Evolutionary conservation across 78 protist species (phyloP), one percentile per base, ranked within the genome.

Genomic region (Pelomyxa schiedti): DNA sequence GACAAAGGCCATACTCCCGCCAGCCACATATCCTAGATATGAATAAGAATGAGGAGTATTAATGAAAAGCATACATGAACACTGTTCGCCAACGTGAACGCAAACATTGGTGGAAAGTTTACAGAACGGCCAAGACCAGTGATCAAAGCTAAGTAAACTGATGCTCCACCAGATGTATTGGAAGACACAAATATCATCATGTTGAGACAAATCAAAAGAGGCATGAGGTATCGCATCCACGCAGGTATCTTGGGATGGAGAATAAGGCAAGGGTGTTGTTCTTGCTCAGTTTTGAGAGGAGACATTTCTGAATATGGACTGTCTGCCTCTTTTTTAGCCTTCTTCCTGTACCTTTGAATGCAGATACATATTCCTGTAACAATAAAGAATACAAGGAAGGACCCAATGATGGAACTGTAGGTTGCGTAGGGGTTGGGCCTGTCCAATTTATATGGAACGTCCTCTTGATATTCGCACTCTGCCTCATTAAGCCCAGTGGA

Each of bases 21-120:
- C 32, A 39, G 3, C 88, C 88, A 84, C 82, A 84, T 78, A 70
- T 84, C 84, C 36, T 0, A 53, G 32, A 84, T 65, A 22, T 72
- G 42, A 76, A 75, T 78, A 22, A 38, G 72, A 53, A 84, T 76
- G 26, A 47, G 8, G 9, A 77, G 78, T 30, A n/a, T 8, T 43
- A 84, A 84, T 26, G 69, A 3, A 39, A 69, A 24, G 24, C 2
- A 26, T 3, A 80, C 3, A 8, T 9, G 26, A 16, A 28, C 42
- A 41, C 1, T 2, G 16, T 0, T 1, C 32, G 28, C 72, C 5
- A 36, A 24, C 40, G 58, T 64, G 26, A 38, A 30, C 8, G 4
- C n/a, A 36, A 80, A 3, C 30, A 1, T 0, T 3, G 29, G 36
- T n/a, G n/a, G n/a, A n/a, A n/a, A n/a, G n/a, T n/a, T n/a, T n/a